Conservation (phyloP, 768 basidiomycete species). For the Cyclocybe cylindracea region DNA sequence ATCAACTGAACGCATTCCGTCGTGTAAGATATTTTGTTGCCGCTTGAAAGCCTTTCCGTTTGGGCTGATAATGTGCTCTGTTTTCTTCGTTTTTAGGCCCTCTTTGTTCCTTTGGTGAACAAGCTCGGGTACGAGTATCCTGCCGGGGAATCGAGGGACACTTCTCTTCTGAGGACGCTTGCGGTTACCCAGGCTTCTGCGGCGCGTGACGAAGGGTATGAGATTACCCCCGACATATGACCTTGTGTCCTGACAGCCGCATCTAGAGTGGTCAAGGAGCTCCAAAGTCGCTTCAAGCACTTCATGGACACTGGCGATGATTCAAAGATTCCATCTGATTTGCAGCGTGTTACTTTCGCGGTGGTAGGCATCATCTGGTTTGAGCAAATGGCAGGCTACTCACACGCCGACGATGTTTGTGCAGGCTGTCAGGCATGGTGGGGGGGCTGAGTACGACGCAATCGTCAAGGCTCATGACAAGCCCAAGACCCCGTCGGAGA, state of each 20-base stretch:
- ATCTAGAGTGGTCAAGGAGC: constrained; percentile 70
- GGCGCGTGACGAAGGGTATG: constrained; percentile 29
- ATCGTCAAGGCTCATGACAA: constrained; percentile 69
- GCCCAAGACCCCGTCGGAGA: constrained; percentile 72
- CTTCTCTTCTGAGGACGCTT: constrained; percentile 69
- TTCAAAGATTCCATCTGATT: constrained; percentile 77
- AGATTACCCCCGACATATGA: neutral
- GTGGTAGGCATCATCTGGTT: constrained; percentile 38
- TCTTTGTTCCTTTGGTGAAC: constrained; percentile 77
- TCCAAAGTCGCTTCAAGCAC: constrained; percentile 67
- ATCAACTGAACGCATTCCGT: constrained; percentile 59
- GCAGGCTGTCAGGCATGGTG: constrained; percentile 75
- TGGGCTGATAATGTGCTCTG: too few species aligned
- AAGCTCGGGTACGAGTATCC: constrained; percentile 78
- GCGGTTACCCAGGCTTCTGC: constrained; percentile 57
- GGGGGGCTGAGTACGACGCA: constrained; percentile 72
- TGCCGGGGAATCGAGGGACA: constrained; percentile 65
- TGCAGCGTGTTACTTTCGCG: constrained; percentile 57
- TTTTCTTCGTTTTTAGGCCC: constrained; percentile 34
- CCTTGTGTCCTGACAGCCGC: neutral
- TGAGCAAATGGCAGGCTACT: neutral
- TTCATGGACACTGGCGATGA: constrained; percentile 75
- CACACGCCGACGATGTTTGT: neutral
- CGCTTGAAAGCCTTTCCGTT: neutral
- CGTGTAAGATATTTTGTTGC: constrained; percentile 41